phyloP scores from a whole-genome alignment of 1,139 yeast species.

The Ogataea hybrid region DNA sequence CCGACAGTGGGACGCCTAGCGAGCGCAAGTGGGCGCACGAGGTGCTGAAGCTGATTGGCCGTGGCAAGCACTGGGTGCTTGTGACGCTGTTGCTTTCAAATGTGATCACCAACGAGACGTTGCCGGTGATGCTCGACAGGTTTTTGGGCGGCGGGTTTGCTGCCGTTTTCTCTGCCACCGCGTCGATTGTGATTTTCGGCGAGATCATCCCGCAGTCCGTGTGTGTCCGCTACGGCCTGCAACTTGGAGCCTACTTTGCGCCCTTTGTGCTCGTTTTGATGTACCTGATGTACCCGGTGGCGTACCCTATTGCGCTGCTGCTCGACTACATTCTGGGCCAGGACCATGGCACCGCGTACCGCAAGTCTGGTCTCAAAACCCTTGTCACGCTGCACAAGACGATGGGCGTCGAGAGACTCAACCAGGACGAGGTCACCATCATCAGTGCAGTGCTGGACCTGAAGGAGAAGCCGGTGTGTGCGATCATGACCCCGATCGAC shows the following conservation, averaged over 20 bases:
- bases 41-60: constrained; percentile 68
- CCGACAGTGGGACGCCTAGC: constrained; percentile 49
- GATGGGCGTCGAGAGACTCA: constrained; percentile 92
- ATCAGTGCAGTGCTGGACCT: constrained; percentile 91
- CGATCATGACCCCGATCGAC: constrained; percentile 92
- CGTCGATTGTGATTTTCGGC: constrained; percentile 90
- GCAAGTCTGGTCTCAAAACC: constrained; percentile 89
- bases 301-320: constrained; percentile 83
- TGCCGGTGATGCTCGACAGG: constrained; percentile 90
- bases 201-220: constrained; percentile 95
- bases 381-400: constrained; percentile 89
- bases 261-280: constrained; percentile 84
- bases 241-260: constrained; percentile 86
- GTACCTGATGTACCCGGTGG: constrained; percentile 90
- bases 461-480: constrained; percentile 83
- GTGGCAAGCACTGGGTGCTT: constrained; percentile 97
- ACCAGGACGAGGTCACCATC: constrained; percentile 94
- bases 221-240: constrained; percentile 89
- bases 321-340: constrained; percentile 86
- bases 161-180: constrained; percentile 91
- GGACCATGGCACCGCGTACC: constrained; percentile 94
- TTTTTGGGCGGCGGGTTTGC: constrained; percentile 98
- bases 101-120: constrained; percentile 92
- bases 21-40: constrained; percentile 74
- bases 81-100: constrained; percentile 84